Evolutionary conservation across 352 stramenopile species (phyloP), one percentile per base, ranked within the genome.

Genomic region (Globisporangium echinulatum): DNA sequence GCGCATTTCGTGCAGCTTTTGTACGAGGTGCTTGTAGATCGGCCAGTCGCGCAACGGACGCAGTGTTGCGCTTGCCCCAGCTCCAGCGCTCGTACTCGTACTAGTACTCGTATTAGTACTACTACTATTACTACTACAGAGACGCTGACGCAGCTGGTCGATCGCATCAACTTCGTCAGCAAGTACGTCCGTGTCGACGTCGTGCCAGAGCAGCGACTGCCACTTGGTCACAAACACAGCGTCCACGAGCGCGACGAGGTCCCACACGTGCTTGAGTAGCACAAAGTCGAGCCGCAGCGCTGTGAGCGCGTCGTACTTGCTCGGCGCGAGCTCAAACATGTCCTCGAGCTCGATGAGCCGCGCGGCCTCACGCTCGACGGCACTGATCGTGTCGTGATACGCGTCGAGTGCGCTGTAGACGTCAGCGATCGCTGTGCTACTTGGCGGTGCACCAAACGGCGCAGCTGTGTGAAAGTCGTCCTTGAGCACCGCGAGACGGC

Each of bases 321-420:
- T 94, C 1, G 79, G 72, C 1, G 85, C 67, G 10, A 98, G 70
- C 64, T 98, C 95, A 68, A 98, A 98, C 66, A 98, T 93, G 51
- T 98, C 94, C 67, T 98, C 94, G 11, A 98, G 74, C 54, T 98
- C 87, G 40, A 96, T 75, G 52, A 97, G 72, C 38, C 72, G 73
- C n/a, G 72, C 58, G 15, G 85, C 87, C 68, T 98, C 83, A 0
- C 77, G 64, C 63, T 98, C 94, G 33, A 96, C 73, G 7, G 87
- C 66, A 39, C 70, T 55, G 17, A 98, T 51, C 56, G 89, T 90
- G 4, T 58, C 58, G 47, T 96, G 82, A 62, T 97, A 97, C 8
- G 70, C 73, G 63, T 98, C 89, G 57, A 98, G 79, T 33, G 84
- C 75, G 0, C 70, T 67, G 62, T 98, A 98, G 5, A 92, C 92